Conservation (phyloP, 139 green algal species). For the Micractinium sp. region DNA sequence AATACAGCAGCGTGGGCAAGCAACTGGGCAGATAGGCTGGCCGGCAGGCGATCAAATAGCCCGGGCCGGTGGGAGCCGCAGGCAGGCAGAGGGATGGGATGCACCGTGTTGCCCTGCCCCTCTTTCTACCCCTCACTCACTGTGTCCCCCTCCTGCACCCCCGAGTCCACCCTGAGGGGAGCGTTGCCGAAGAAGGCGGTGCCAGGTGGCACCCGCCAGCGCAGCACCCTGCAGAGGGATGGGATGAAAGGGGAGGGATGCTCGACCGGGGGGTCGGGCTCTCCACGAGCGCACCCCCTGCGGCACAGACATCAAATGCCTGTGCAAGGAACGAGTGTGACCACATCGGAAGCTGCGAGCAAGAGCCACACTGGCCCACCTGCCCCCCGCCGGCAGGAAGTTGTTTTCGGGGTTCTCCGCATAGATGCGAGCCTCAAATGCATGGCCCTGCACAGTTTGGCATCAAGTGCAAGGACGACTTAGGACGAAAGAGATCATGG, state of each 20-base stretch:
- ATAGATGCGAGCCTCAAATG: slow-evolving; percentile 91
- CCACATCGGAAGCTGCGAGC: no score
- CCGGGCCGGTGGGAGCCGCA: no score
- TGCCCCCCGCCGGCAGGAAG: slow-evolving; percentile 76
- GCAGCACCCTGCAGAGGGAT: slow-evolving; percentile 27
- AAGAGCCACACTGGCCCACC: no score
- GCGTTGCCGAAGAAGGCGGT: slow-evolving; percentile 43
- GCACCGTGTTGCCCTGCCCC: no score
- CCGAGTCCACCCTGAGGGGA: slow-evolving; percentile 70
- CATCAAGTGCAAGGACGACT: not conserved
- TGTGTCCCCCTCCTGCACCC: slow-evolving; percentile 64
- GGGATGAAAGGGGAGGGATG: not conserved
- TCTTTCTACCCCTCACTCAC: slow-evolving; percentile 35
- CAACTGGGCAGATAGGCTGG: no score
- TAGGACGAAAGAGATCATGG: no score
- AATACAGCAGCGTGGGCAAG: no score
- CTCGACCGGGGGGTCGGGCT: not conserved
- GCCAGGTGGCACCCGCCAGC: slow-evolving; percentile 42
- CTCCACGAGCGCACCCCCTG: not conserved
- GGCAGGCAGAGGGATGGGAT: no score
- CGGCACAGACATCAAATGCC: no score
- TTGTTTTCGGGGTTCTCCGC: slow-evolving; percentile 79
- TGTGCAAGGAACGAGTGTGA: no score
- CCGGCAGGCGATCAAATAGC: no score
- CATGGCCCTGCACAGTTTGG: slow-evolving; percentile 59